Base-by-base conservation (phyloP, 2,329 filamentous ascomycete species). In the Elsinoe ampelina region DNA sequence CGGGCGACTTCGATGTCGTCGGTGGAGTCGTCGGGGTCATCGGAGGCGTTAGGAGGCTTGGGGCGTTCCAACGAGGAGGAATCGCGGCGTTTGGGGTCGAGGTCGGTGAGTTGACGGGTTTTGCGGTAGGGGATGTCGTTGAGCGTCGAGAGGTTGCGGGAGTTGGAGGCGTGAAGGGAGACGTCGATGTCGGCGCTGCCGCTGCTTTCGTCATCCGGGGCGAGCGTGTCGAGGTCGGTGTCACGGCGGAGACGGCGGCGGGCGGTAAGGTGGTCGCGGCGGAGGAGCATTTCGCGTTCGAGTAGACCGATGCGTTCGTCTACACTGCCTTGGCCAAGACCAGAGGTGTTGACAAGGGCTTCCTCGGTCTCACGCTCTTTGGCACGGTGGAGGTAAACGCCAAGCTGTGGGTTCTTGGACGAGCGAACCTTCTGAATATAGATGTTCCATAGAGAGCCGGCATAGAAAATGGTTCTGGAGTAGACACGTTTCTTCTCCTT, bases 401-500 rank as follows among this genome's bases (percentile, higher is more conserved):
- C 80, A 1, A 82, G 71, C 62, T 82, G 79, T 10, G 78, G 76
- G 55, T 74, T 78, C 61, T 80, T 80, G 1, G 73, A 72, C 0
- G 76, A 78, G 7, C 76, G 73, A 1, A 81, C 76, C 59, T 81
- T 80, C 62, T 82, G 80, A 10, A 82, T 80, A 64, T 82, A 82
- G n/a, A 82, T 77, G 61, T 82, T 82, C 80, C 80, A 82, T 13
- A 80, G 67, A 15, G 74, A 77, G 2, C 80, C 80, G 3, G 79
- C 79, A 59, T 82, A 82, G 62, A 80, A 81, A 4, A 82, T 77
- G 2, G 79, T 82, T 32, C 78, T 74, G 10, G 76, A 79, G 64
- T 82, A 82, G 7, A 81, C 76, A 0, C 79, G 71, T 64, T 81
- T 81, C 68, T 79, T 80, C 63, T 81, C 79, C 58, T 81, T 81